phyloP scores from a whole-genome alignment of 805 yeast genomes.

The Clavispora asparagi region DNA sequence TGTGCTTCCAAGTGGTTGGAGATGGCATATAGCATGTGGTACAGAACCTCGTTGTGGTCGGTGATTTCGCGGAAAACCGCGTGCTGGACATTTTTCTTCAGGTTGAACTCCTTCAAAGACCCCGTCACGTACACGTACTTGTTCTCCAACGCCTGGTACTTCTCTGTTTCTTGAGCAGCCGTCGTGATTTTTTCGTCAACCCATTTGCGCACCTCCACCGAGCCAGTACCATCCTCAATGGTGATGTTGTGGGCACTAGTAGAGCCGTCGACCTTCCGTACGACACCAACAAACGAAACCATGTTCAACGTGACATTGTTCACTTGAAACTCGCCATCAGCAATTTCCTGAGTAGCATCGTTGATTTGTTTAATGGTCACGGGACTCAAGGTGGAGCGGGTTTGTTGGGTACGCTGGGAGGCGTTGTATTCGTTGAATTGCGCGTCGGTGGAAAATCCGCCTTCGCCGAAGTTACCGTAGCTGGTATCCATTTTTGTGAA shows the following conservation, averaged over 20 bases:
- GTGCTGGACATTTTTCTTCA: slow-evolving; percentile 59
- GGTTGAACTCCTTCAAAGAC: slow-evolving; percentile 50
- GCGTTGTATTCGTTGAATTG: slow-evolving; percentile 6
- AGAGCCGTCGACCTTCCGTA: slow-evolving; percentile 58
- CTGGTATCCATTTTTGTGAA: slow-evolving; percentile 5
- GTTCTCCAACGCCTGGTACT: slow-evolving; percentile 38
- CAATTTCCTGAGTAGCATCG: slow-evolving; percentile 55
- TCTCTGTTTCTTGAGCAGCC: slow-evolving; percentile 25
- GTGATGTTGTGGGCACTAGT: slow-evolving; percentile 52
- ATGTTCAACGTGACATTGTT: slow-evolving; percentile 57
- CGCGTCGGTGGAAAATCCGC: slow-evolving; percentile 14
- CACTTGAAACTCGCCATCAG: slow-evolving; percentile 62
- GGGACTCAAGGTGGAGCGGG: slow-evolving; percentile 37
- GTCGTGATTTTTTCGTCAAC: slow-evolving; percentile 25
- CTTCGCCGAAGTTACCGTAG: slow-evolving; percentile 14
- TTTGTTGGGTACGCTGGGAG: slow-evolving; percentile 12
- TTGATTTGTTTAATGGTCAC: slow-evolving; percentile 71
- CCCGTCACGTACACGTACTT: slow-evolving; percentile 56
- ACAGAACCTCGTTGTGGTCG: slow-evolving; percentile 63
- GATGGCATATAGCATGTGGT: slow-evolving; percentile 64
- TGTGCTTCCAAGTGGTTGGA: slow-evolving; percentile 51
- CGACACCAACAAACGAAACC: slow-evolving; percentile 63
- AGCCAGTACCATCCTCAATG: slow-evolving; percentile 73
- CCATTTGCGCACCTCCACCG: slow-evolving; percentile 63
- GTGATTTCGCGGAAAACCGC: slow-evolving; percentile 52